These are phyloP conservation scores for Dinochytrium kinnereticum DNA, from an alignment of 371 early-diverging fungal genomes.

Conservation along the genomic window DNA sequence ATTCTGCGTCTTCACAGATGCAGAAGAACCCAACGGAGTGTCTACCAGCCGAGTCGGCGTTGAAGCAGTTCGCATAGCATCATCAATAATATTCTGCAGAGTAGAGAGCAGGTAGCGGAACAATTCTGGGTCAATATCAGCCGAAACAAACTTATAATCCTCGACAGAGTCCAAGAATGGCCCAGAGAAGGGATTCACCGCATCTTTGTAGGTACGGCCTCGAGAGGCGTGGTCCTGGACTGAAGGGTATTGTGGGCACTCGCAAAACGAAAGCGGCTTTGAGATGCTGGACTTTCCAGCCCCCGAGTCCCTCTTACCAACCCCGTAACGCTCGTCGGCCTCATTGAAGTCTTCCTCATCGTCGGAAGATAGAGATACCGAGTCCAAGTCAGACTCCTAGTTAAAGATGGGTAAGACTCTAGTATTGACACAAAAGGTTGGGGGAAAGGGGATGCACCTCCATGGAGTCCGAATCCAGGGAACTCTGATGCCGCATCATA, in stretches of 20 bases:
- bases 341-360: not conserved
- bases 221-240: not conserved
- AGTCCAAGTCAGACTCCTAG: not conserved
- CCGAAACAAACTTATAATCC: conserved; percentile 1
- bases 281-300: no score
- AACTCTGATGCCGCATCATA: not conserved
- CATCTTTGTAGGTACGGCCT: not conserved
- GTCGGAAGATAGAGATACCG: not conserved
- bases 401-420: not conserved
- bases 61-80: no score
- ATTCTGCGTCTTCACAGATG: no score
- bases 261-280: not conserved
- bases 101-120: conserved; percentile 2
- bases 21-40: no score
- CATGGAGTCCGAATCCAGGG: not conserved
- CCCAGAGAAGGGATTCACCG: not conserved
- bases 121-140: not conserved
- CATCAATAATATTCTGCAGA: not conserved
- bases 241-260: not conserved
- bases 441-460: not conserved
- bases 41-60: no score
- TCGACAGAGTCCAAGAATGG: not conserved
- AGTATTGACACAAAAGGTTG: not conserved
- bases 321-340: no score
- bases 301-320: no score